phyloP scores from a whole-genome alignment of 345 rosid genomes.

The Raphanus sativus region DNA sequence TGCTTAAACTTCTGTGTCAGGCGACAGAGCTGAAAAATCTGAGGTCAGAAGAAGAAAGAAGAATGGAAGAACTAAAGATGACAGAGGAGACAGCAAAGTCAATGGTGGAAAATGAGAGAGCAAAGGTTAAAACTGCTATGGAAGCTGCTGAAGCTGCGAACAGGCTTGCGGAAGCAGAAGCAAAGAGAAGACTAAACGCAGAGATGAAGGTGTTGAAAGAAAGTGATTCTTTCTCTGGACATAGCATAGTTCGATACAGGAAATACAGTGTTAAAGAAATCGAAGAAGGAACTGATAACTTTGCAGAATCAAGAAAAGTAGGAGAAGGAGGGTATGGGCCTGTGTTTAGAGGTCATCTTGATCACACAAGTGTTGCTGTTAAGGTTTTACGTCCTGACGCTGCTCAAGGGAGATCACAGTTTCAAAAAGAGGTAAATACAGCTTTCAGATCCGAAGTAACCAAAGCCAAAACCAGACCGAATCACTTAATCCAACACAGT shows the following conservation, averaged over 20 bases:
- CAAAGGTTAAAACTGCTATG: background rate
- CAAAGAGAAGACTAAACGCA: slow-evolving; percentile 1
- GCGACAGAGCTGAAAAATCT: background rate
- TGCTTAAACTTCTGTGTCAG: background rate
- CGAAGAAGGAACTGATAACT: background rate
- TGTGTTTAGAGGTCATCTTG: background rate
- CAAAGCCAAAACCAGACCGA: no score
- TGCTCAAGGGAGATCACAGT: slow-evolving; percentile 1
- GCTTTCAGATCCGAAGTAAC: no score
- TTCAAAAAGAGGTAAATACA: background rate
- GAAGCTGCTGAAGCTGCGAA: background rate
- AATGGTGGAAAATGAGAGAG: background rate
- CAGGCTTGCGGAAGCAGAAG: background rate
- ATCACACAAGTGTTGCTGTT: background rate
- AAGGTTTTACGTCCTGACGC: background rate
- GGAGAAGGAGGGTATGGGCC: background rate
- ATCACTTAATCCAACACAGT: no score
- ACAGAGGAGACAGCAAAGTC: background rate
- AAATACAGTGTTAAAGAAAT: background rate
- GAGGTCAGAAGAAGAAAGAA: background rate
- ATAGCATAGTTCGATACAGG: background rate
- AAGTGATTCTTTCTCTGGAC: background rate
- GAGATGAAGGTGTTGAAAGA: background rate
- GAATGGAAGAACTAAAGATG: background rate
- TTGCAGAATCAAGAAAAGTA: background rate